Conservation (phyloP, 768 basidiomycete species). For the Lyophyllum semitale region DNA sequence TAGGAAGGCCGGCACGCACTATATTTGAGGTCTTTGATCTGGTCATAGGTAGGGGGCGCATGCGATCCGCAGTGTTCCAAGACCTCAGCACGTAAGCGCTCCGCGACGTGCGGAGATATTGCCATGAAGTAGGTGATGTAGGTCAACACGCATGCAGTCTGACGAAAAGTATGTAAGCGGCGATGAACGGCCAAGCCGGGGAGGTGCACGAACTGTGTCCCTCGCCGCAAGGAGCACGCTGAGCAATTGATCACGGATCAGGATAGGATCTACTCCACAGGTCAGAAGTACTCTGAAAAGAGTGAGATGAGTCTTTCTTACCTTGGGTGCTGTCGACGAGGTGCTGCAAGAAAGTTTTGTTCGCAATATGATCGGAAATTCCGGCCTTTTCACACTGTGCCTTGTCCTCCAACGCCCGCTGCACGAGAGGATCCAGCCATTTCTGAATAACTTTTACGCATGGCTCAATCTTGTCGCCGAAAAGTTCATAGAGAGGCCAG, state of each 20-base stretch:
- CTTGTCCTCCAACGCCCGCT: constrained; percentile 51
- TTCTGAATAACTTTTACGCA: constrained; percentile 53
- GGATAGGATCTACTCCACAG: constrained; percentile 48
- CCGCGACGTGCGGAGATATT: constrained; percentile 56
- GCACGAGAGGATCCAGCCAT: constrained; percentile 67
- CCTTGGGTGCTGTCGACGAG: constrained; percentile 67
- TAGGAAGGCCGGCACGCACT: constrained; percentile 36
- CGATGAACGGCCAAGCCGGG: background rate
- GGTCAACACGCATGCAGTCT: constrained; percentile 74
- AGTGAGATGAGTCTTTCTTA: constrained; percentile 24
- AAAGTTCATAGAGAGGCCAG: constrained; percentile 66
- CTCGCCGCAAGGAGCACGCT: constrained; percentile 77
- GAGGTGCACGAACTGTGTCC: constrained; percentile 60
- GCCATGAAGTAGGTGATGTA: constrained; percentile 72
- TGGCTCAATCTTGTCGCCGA: constrained; percentile 50
- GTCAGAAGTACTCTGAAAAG: background rate
- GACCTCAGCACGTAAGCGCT: constrained; percentile 61
- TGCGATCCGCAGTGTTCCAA: constrained; percentile 52
- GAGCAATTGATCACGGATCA: constrained; percentile 77
- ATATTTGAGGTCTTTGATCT: constrained; percentile 64
- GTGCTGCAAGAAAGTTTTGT: constrained; percentile 69
- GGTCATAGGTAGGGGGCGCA: constrained; percentile 53
- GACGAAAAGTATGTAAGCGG: constrained; percentile 5
- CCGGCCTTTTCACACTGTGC: constrained; percentile 36
- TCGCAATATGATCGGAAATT: constrained; percentile 39